Evolutionary conservation across 106 monocot genomes (phyloP).

Genomic region (Phalaenopsis aphrodite): DNA sequence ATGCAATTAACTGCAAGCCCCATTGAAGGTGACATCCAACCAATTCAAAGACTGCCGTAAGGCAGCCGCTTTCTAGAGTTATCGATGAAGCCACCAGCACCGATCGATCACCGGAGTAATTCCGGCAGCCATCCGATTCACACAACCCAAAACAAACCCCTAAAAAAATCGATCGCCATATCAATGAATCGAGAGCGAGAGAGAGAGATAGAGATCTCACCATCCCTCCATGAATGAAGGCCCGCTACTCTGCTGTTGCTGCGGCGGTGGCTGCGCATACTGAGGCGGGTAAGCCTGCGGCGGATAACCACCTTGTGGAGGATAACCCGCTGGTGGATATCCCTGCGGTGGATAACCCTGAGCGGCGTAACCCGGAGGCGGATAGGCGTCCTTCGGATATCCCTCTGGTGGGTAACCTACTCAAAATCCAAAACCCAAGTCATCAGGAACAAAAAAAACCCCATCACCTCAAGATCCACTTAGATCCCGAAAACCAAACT

Average conservation of each 20-base stretch:
- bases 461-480: neutral
- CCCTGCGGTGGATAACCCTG: slow-evolving; percentile 24
- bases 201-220: slow-evolving; percentile 17
- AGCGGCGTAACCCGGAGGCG: slow-evolving; percentile 34
- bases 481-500: neutral
- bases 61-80: neutral
- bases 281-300: slow-evolving; percentile 22
- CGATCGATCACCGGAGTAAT: neutral
- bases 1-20: neutral
- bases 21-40: neutral
- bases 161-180: too few species aligned
- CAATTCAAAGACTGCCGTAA: neutral
- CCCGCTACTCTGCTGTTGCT: slow-evolving; percentile 31
- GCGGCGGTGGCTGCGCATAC: slow-evolving; percentile 44
- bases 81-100: neutral
- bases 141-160: neutral
- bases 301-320: slow-evolving; percentile 13
- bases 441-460: neutral
- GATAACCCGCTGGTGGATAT: slow-evolving; percentile 20
- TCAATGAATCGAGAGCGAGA: neutral
- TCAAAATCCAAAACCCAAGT: neutral
- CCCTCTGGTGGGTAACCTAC: slow-evolving; percentile 32
- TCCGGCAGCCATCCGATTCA: neutral
- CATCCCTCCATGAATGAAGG: slow-evolving; percentile 57
- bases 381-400: slow-evolving; percentile 23